phyloP scores from a whole-genome alignment of 139 green algal species.

The Ettlia oleoabundans region DNA sequence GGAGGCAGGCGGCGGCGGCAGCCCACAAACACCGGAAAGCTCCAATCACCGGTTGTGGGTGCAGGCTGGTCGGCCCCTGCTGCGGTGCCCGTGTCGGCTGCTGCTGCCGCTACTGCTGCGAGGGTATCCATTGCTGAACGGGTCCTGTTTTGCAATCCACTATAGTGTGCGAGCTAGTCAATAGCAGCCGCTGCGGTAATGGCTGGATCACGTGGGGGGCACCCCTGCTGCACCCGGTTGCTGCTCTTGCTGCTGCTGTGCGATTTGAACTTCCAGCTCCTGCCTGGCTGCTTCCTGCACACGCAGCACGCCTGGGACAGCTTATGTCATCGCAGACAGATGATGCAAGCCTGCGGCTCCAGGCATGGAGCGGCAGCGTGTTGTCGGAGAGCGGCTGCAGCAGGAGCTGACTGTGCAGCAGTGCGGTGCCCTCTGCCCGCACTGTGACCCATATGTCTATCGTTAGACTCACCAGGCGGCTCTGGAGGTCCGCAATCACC shows the following conservation, averaged over 20 bases:
- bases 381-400: no score
- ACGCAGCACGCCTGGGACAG: no score
- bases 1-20: conserved; percentile 27
- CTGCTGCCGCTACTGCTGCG: background rate
- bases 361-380: no score
- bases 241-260: background rate
- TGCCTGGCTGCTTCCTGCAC: conserved; percentile 18
- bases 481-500: conserved; percentile 4
- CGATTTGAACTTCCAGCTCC: conserved; percentile 23
- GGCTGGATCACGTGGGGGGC: background rate
- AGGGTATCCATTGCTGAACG: no score
- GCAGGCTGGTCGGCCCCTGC: background rate
- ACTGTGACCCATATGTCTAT: background rate
- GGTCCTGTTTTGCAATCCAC: no score
- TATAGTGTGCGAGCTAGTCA: no score
- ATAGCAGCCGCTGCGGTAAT: background rate
- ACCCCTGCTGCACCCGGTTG: background rate
- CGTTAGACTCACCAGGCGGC: background rate
- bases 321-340: no score
- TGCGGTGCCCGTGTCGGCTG: background rate
- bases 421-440: background rate
- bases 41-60: background rate
- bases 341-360: no score
- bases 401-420: background rate
- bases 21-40: conserved; percentile 40